These are phyloP conservation scores for Galerina marginata DNA, from an alignment of 768 basidiomycete species.

Conservation along the genomic window DNA sequence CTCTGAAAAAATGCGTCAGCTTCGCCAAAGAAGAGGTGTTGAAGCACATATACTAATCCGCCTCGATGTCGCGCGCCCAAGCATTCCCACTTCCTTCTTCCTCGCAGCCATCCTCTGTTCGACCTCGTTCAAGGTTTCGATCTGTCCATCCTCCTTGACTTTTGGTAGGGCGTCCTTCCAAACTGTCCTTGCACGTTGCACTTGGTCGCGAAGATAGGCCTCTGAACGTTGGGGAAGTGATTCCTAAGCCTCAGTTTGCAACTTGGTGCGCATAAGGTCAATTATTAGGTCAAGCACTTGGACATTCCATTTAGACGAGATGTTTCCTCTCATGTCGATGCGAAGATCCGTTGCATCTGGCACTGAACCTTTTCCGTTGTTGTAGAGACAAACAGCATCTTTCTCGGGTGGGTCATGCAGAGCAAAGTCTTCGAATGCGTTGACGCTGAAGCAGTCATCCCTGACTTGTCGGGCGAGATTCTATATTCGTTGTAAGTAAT, in stretches of 20 bases:
- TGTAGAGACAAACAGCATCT: not conserved
- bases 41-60: not conserved
- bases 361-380: constrained; percentile 9
- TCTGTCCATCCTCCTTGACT: constrained; percentile 15
- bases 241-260: not conserved
- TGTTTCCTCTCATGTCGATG: constrained; percentile 17
- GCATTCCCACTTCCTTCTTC: not conserved
- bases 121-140: constrained; percentile 15
- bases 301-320: constrained; percentile 14
- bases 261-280: not conserved
- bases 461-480: too few relatives aligned
- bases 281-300: constrained; percentile 13
- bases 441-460: not conserved
- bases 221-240: constrained; percentile 11
- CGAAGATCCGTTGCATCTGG: constrained; percentile 10
- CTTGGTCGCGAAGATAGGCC: constrained; percentile 11
- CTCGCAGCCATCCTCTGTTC: constrained; percentile 12
- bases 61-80: not conserved
- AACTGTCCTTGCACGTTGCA: constrained; percentile 4
- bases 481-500: too few relatives aligned
- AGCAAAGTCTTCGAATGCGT: not conserved
- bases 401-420: not conserved
- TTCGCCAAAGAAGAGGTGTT: not conserved
- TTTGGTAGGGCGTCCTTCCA: constrained; percentile 17
- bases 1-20: not conserved